These are phyloP conservation scores for Lodderomyces elongisporus DNA, from an alignment of 1,139 yeast genomes.

Conservation along the genomic window DNA sequence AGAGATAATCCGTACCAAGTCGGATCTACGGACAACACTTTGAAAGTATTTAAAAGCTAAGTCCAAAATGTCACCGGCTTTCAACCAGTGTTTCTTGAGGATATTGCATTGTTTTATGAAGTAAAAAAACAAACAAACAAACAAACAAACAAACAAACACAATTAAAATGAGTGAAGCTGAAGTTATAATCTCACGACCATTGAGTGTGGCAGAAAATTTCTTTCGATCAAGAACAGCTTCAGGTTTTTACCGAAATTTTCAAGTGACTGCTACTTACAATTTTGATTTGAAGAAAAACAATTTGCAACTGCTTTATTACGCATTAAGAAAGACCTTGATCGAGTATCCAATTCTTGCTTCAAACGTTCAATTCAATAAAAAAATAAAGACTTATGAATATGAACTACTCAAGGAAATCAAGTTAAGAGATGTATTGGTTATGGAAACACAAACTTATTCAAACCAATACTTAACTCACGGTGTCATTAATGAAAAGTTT, in stretches of 20 bases:
- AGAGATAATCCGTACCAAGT: no score
- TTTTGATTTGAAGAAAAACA: slow-evolving; percentile 14
- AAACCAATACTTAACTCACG: slow-evolving; percentile 14
- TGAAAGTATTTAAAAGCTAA: no score
- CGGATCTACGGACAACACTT: no score
- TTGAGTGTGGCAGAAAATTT: slow-evolving; percentile 34
- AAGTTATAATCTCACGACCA: slow-evolving; percentile 15
- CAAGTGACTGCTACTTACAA: slow-evolving; percentile 33
- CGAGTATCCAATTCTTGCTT: slow-evolving; percentile 31
- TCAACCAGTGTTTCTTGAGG: no score
- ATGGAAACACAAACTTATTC: slow-evolving; percentile 4
- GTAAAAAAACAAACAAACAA: no score
- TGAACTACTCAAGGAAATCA: slow-evolving; percentile 20
- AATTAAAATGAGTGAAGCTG: not conserved
- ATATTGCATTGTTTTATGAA: no score
- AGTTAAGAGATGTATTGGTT: slow-evolving; percentile 21
- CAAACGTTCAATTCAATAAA: slow-evolving; percentile 23
- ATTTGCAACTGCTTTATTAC: slow-evolving; percentile 16
- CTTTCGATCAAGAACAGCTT: slow-evolving; percentile 30
- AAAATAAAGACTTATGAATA: slow-evolving; percentile 15
- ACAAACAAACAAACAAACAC: not conserved
- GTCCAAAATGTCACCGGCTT: no score
- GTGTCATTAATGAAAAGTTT: slow-evolving; percentile 22
- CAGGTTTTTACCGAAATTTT: slow-evolving; percentile 28
- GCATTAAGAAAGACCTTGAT: slow-evolving; percentile 31